Evolutionary conservation across 2,329 filamentous ascomycete genomes (phyloP), one percentile per base, ranked within the genome.

Genomic region (Podosphaera aphanis): DNA sequence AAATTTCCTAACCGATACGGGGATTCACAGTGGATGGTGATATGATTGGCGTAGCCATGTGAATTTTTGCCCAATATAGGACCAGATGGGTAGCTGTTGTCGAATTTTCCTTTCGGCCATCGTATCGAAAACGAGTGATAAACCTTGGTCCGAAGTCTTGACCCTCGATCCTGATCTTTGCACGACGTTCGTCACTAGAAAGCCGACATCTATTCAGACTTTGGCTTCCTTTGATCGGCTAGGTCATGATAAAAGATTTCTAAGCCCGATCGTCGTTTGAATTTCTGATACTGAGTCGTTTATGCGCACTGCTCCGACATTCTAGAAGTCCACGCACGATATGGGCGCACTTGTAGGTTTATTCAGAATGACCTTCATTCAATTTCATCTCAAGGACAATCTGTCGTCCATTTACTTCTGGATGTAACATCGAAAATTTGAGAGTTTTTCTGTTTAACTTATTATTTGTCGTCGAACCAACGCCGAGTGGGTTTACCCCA

Each of bases 341-440:
- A 33, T 11, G 15, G 15, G 8, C 13, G 6, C 13, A 3, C 29
- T 6, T 7, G 29, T 33, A 33, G 29, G 4, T 33, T 56, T 50
- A 60, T 45, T 60, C 58, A 37, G 49, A 52, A 53, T 88, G 80
- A 5, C 83, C 86, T 57, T 93, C 83, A 60, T 95, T 95, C 54
- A 95, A 71, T 52, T 93, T 65, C 70, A 98, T 70, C 65, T 98
- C 90, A 51, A 95, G 67, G 51, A 98, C 77, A 52, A 98, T 77
- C 66, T 94, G 86, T 57, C 77, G 79, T 45, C 81, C 77, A 48
- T 83, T 73, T 51, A 81, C 69, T 63, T 93, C 83, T 0, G 90
- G 90, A 64, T 98, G 90, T 57, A 84, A 83, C 83, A 98, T 86
- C 55, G 79, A 80, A 54, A 98, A 74, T 71, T 98, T 98, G 56